Evolutionary conservation across 73 alveolate genomes (phyloP).

Genomic region (Uronychia binucleata): DNA sequence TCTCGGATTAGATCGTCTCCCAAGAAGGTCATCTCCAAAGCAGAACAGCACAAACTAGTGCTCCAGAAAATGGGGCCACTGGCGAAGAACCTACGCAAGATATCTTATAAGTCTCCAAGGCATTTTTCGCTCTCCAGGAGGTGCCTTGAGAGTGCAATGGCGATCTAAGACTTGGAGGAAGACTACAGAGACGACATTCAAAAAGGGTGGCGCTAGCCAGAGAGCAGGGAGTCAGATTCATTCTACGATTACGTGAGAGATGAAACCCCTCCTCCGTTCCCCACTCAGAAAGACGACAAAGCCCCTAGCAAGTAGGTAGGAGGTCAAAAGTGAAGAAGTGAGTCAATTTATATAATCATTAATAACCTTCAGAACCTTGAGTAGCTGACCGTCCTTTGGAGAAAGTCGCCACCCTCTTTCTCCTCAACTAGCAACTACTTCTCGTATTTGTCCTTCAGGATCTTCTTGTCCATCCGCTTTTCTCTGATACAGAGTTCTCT

Average conservation of each 20-base stretch:
- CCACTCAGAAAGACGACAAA: no score
- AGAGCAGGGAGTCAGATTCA: not conserved
- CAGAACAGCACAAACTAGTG: not conserved
- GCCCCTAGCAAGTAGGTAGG: no score
- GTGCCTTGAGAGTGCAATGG: not conserved
- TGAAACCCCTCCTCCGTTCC: no score
- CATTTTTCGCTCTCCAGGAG: not conserved
- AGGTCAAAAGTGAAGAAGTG: no score
- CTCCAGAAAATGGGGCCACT: not conserved
- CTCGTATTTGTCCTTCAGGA: not conserved
- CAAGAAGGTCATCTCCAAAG: not conserved
- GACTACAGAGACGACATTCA: not conserved
- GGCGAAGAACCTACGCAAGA: not conserved
- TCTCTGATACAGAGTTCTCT: not conserved
- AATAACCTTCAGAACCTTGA: no score
- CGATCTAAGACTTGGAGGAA: not conserved
- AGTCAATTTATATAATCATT: no score
- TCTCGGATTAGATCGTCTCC: not conserved
- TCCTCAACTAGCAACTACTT: not conserved
- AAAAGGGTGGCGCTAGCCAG: not conserved
- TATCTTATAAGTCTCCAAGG: not conserved
- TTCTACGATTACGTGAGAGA: no score
- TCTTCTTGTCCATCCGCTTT: not conserved
- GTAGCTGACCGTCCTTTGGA: no score
- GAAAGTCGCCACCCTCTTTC: no score